Base-by-base conservation (phyloP, 2,329 filamentous ascomycete genomes). In the Nakataea oryzae region DNA sequence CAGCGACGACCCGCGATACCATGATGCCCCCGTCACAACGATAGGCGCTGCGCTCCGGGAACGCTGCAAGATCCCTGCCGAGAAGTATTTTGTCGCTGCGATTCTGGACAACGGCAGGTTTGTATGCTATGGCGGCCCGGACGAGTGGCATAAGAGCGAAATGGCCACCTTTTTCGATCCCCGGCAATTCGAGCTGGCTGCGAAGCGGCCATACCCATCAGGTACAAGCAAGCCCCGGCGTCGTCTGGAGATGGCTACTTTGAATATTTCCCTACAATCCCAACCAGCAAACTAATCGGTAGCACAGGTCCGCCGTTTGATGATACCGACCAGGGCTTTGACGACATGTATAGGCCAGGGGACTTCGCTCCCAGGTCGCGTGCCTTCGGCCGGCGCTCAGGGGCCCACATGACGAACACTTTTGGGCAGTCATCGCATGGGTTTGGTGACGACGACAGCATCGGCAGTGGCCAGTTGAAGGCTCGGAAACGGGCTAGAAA, bases 61-160 rank as follows among this genome's bases (percentile, higher is more conserved):
- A 59, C 74, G 81, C 54, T 84, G 81, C 65, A 75, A 77, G 50
- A 81, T 85, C 57, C 76, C 79, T 1, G 78, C 77, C 13, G 75
- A 77, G 60, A 74, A 74, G 64, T 85, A 80, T 68, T 84, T 85
- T 65, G 74, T 85, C 41, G 81, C 78, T 13, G 77, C 76, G 2
- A 72, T 82, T 54, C 72, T 76, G 47, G 79, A 82, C 30, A 79
- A 81, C 63, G 79, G 79, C 26, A 73, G 74, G 21, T 68, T 74
- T 1, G 74, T 75, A 62, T 80, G 75, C 3, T 81, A 80, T 62
- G 74, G 76, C 3, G 78, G 78, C 3, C 78, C 79, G 0, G 72
- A 74, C 21, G 69, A 72, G 54, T 71, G 47, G 50, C 47, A 55
- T 47, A 55, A 55, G 28, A 60, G 27, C 34, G 59, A 60, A 17